Base-by-base conservation (phyloP, 2,329 filamentous ascomycete genomes). In the Neofusicoccum kwambonambiense region DNA sequence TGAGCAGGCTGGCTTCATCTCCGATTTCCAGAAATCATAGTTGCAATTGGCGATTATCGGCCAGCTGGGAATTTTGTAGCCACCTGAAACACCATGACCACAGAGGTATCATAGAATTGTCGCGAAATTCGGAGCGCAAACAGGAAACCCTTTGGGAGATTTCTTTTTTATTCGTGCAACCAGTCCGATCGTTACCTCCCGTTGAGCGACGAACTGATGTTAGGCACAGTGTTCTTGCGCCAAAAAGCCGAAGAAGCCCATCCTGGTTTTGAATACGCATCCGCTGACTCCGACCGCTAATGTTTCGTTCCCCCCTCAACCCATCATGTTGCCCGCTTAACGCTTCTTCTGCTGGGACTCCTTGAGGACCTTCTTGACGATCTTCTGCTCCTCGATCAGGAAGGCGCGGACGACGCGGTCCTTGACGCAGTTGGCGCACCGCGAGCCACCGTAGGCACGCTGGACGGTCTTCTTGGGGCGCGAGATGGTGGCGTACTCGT, bases 321-420 rank as follows among this genome's bases (percentile, higher is more conserved):
- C 52, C 19, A 37, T 61, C 44, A 35, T 44, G 45, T 50, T 47
- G 4, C 66, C 65, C 69, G 66, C 72, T 75, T 78, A 81, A 69
- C 75, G 77, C 77, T 85, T 87, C 81, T 91, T 90, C 86, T 92
- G 90, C 86, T 96, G 92, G 70, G 87, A 88, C 88, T 98, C 94
- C 91, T 97, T 97, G 81, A 98, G 89, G 77, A 99, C 95, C 92
- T 99, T 99, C 93, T 99, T 99, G 84, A 99, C 95, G 77, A 99
- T 98, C 92, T 99, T 99, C 88, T 99, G 95, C 89, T 99, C 95
- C 87, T 99, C 96, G 73, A 99, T 98, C 82, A 99, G 86, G 90
- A 99, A 99, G 71, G 95, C 95, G 76, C 95, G 92, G 75, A 97
- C 92, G 75, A 99, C 92, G 76, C 95, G 91, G 87, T 99, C 95